Evolutionary conservation across 495 filamentous ascomycete genomes (phyloP).

Genomic region (Hamigera avellanea): DNA sequence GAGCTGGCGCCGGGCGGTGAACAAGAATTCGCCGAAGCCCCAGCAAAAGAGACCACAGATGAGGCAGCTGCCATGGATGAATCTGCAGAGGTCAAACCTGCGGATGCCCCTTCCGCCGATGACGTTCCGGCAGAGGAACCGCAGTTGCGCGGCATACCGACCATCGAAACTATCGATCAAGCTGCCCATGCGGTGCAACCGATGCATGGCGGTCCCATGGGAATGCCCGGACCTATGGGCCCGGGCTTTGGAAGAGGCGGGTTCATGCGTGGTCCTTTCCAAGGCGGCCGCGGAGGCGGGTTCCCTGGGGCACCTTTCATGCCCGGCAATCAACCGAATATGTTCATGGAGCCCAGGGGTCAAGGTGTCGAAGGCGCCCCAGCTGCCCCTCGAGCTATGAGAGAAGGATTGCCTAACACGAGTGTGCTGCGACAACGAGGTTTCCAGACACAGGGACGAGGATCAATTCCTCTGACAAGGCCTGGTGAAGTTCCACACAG

Average conservation of each 20-base stretch:
- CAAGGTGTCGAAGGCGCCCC: constrained; percentile 70
- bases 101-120: constrained; percentile 2
- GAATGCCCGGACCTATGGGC: constrained; percentile 12
- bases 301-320: constrained; percentile 16
- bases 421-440: constrained; percentile 41
- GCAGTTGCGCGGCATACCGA: constrained; percentile 32
- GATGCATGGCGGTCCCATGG: constrained; percentile 8
- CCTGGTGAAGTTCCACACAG: constrained; percentile 15
- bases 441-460: constrained; percentile 19
- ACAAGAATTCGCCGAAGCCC: constrained; percentile 10
- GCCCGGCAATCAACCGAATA: constrained; percentile 7
- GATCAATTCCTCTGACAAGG: constrained; percentile 14
- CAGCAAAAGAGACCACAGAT: constrained; percentile 7
- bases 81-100: constrained; percentile 1
- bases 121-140: constrained; percentile 5
- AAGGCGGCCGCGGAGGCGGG: constrained; percentile 18
- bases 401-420: constrained; percentile 72
- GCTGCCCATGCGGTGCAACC: constrained; percentile 6
- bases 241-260: constrained; percentile 26
- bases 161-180: constrained; percentile 33
- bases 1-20: constrained; percentile 20
- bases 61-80: constrained; percentile 1
- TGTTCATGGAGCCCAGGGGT: constrained; percentile 32
- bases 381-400: constrained; percentile 86
- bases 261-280: constrained; percentile 21